A percentile compares a stretch with the other conserved stretches of the same genome.
These are phyloP conservation scores for Aspergillus vadensis DNA, from an alignment of 2,329 filamentous ascomycete species.

Conservation along the genomic window DNA sequence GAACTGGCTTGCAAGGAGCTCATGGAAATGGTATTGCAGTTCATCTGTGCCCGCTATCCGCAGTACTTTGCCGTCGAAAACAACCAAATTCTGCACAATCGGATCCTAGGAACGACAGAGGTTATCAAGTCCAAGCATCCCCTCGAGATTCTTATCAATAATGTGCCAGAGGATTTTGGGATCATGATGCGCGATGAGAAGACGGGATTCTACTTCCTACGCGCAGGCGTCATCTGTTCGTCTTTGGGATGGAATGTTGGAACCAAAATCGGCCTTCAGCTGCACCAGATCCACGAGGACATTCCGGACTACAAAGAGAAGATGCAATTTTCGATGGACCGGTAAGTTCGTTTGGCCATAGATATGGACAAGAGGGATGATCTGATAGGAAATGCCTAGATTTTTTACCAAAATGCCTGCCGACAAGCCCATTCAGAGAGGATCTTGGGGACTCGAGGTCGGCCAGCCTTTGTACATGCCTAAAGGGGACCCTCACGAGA, in stretches of 20 bases:
- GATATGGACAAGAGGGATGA: neutral
- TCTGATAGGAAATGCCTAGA: slow-evolving; percentile 42
- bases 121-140: slow-evolving; percentile 65
- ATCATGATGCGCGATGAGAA: slow-evolving; percentile 71
- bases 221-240: slow-evolving; percentile 76
- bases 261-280: slow-evolving; percentile 69
- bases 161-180: slow-evolving; percentile 82
- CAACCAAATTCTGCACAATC: slow-evolving; percentile 65
- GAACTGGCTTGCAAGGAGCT: slow-evolving; percentile 81
- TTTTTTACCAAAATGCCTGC: slow-evolving; percentile 79
- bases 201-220: slow-evolving; percentile 72
- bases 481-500: slow-evolving; percentile 65
- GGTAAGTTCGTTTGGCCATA: slow-evolving; percentile 50
- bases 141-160: slow-evolving; percentile 70
- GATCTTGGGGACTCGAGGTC: slow-evolving; percentile 80
- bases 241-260: slow-evolving; percentile 77
- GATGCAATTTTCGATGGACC: slow-evolving; percentile 85
- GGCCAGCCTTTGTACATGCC: slow-evolving; percentile 75
- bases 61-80: slow-evolving; percentile 66
- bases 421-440: slow-evolving; percentile 75
- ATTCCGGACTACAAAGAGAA: slow-evolving; percentile 86
- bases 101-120: slow-evolving; percentile 64
- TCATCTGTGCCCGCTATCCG: slow-evolving; percentile 76
- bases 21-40: slow-evolving; percentile 84
- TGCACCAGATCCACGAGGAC: slow-evolving; percentile 70